Conservation (phyloP, 2,329 filamentous ascomycete species). For the Grosmannia penicillata region DNA sequence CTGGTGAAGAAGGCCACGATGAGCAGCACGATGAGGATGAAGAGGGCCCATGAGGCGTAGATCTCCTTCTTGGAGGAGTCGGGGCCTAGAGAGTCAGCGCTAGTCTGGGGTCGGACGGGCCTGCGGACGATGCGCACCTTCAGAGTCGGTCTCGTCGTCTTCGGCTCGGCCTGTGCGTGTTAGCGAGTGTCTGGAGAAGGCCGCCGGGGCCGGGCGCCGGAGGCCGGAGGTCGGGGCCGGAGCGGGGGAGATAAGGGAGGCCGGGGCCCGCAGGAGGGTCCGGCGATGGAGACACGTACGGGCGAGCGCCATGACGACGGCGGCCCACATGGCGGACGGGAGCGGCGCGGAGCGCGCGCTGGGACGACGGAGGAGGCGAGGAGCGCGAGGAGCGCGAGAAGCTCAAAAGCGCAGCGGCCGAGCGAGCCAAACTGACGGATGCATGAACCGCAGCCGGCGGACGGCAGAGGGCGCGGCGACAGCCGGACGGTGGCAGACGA, state of each 20-base stretch:
- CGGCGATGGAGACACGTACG: slow-evolving; percentile 21
- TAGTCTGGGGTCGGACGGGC: background rate
- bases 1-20: slow-evolving; percentile 92
- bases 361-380: no score
- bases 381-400: no score
- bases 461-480: no score
- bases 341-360: no score
- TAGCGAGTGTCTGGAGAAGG: background rate
- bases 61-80: slow-evolving; percentile 88
- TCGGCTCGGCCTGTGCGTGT: slow-evolving; percentile 22
- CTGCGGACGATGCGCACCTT: slow-evolving; percentile 19
- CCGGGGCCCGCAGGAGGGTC: no score
- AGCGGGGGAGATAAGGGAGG: no score
- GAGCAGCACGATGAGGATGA: slow-evolving; percentile 88
- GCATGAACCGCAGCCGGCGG: no score
- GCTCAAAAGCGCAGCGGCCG: no score
- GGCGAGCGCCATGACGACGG: slow-evolving; percentile 22
- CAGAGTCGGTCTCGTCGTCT: slow-evolving; percentile 31
- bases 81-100: slow-evolving; percentile 31
- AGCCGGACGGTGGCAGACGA: no score
- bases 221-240: no score
- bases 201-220: no score
- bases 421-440: no score
- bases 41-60: slow-evolving; percentile 89
- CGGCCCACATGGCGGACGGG: slow-evolving; percentile 10